Evolutionary conservation across 768 basidiomycete species (phyloP), one percentile per base, ranked within the genome.

Genomic region (Leccinum longicurvipes): DNA sequence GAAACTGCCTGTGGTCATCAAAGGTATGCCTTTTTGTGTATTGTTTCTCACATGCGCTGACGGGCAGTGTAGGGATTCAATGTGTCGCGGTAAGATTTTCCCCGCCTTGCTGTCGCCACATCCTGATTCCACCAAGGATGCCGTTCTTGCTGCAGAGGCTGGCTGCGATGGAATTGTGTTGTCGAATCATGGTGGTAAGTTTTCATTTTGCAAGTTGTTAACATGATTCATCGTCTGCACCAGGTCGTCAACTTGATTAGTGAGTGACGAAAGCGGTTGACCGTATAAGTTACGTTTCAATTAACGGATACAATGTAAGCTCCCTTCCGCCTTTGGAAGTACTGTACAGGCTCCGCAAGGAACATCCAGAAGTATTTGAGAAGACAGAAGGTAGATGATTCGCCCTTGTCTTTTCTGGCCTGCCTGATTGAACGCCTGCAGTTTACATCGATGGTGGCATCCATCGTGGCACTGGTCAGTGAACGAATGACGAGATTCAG

Each of bases 111-210:
- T 2, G 34, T 58, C 4, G 21, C 21, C 47, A 50, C 48, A 11
- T 53, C 59, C 29, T 60, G 7, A 59, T 39, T 51, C 54, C 29
- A 59, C 65, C 14, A 69, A 93, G 83, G 95, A 97, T 73, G 93
- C 90, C 2, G 82, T 91, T 42, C 81, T 93, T 47, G 93, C 93
- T 27, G 83, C 80, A 17, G 85, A 94, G 57, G 81, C 87, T 29
- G 91, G 93, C 11, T 86, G 91, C 15, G 86, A 95, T 53, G 95
- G 89, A 6, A 92, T 98, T 58, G 77, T 95, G 53, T 73, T 98
- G 8, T 91, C 89, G 1, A 98, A 98, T 60, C 95, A 98, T 62
- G 95, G 95, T 54, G 95, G 91, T 80, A 63, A 62, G 73, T 17
- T 47, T 39, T 15, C 47, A 25, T 6, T 50, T 47, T 12, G 31